Evolutionary conservation across 2,329 filamentous ascomycete species (phyloP).

Genomic region (Fusarium poae): DNA sequence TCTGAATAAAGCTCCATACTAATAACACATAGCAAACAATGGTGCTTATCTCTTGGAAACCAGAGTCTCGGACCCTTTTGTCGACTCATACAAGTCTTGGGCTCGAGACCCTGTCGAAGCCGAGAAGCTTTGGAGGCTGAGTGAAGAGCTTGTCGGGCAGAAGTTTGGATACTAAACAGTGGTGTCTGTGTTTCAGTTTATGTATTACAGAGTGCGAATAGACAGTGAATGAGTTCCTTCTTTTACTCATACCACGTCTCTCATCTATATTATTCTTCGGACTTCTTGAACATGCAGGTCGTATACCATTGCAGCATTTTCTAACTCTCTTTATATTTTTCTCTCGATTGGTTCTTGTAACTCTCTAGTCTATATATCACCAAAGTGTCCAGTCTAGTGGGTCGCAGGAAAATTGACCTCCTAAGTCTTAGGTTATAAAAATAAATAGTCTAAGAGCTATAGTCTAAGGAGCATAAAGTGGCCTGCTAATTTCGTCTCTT

Average conservation of each 20-base stretch:
- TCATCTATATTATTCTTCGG: too few relatives aligned
- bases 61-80: constrained; percentile 51
- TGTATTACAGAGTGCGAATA: neutral
- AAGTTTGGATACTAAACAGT: constrained; percentile 51
- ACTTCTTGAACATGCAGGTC: neutral
- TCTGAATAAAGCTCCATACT: neutral
- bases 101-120: constrained; percentile 54
- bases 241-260: neutral
- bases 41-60: constrained; percentile 52
- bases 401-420: too few relatives aligned
- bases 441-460: too few relatives aligned
- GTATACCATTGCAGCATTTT: neutral
- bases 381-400: neutral
- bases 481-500: too few relatives aligned
- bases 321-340: neutral
- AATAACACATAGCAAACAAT: constrained; percentile 46
- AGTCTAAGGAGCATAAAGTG: too few relatives aligned
- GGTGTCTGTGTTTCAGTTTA: neutral
- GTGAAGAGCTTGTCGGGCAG: constrained; percentile 60
- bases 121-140: constrained; percentile 60
- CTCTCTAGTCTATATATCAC: neutral
- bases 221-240: neutral
- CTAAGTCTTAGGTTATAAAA: too few relatives aligned
- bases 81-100: constrained; percentile 50
- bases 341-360: neutral